Percentiles rank a stretch among this genome's conserved stretches.
These are phyloP conservation scores for Tillandsia fasciculata DNA, from an alignment of 176 grass and related monocot genomes.

Conservation along the genomic window DNA sequence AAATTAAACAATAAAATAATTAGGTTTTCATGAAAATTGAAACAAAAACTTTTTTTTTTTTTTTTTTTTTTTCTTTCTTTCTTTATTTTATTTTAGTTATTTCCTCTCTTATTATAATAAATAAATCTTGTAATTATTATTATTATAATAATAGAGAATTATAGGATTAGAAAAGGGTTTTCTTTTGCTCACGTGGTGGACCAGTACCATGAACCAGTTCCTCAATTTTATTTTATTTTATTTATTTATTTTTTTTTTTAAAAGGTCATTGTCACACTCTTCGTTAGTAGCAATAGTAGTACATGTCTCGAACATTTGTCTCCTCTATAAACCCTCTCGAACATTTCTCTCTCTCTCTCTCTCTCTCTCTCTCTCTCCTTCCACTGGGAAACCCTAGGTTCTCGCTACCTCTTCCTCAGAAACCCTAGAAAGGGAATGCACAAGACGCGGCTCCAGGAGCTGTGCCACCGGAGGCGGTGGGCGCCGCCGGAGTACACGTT, in stretches of 20 bases:
- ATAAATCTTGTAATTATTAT: no score
- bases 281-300: not conserved
- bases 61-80: no score
- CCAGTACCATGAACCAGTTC: no score
- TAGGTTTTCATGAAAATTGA: no score
- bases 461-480: conserved; percentile 69
- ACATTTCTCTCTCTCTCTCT: conserved; percentile 13
- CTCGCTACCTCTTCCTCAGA: not conserved
- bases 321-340: conserved; percentile 7
- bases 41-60: no score
- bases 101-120: no score
- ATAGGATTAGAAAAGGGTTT: no score
- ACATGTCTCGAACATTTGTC: conserved; percentile 10
- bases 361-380: not conserved
- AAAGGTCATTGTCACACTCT: conserved; percentile 3
- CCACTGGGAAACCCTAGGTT: no score
- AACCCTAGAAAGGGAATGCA: conserved; percentile 27
- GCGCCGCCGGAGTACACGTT: conserved; percentile 38
- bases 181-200: no score
- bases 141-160: no score
- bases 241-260: conserved; percentile 15
- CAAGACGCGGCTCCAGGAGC: conserved; percentile 49
- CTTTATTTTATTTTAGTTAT: no score
- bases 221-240: not conserved
- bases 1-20: no score